A percentile compares a stretch with the other conserved stretches of the same genome.
Conservation (phyloP, 768 basidiomycete genomes). For the Phanerodontia chrysosporium region DNA sequence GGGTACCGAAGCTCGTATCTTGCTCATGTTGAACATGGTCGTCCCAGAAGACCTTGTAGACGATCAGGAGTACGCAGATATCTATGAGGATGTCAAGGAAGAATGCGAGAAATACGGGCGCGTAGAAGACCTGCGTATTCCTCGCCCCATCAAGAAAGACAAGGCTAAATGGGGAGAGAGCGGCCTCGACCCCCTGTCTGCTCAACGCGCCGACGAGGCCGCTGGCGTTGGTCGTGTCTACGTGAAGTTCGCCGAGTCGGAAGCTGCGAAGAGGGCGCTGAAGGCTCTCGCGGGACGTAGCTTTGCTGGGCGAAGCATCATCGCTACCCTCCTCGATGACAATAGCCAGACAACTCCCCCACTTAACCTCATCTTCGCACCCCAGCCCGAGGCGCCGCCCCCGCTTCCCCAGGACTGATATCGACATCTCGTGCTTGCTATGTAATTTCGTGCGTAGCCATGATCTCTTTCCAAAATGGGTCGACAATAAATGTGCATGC, state of each 20-base stretch:
- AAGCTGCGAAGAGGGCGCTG: slow-evolving; percentile 66
- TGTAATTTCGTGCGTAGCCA: neutral
- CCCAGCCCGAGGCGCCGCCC: slow-evolving; percentile 78
- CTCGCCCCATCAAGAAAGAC: slow-evolving; percentile 83
- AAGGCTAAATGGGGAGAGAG: slow-evolving; percentile 77
- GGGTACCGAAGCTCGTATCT: slow-evolving; percentile 59
- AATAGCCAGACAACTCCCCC: slow-evolving; percentile 85
- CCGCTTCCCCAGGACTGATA: slow-evolving; percentile 50
- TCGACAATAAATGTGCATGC: neutral
- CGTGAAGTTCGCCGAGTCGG: slow-evolving; percentile 72
- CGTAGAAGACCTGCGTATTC: slow-evolving; percentile 85
- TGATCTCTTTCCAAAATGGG: neutral
- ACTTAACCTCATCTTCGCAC: slow-evolving; percentile 77
- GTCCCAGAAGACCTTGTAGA: slow-evolving; percentile 85
- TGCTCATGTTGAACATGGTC: slow-evolving; percentile 99
- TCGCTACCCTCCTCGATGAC: slow-evolving; percentile 78
- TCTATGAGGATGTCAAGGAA: slow-evolving; percentile 91
- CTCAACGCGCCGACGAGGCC: slow-evolving; percentile 76
- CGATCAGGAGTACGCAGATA: slow-evolving; percentile 90
- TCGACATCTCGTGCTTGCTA: neutral
- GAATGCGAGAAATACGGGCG: slow-evolving; percentile 79
- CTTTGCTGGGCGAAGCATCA: slow-evolving; percentile 83
- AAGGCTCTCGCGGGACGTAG: slow-evolving; percentile 86
- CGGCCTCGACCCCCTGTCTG: slow-evolving; percentile 59
- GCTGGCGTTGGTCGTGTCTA: slow-evolving; percentile 95